Conservation (phyloP, 495 filamentous ascomycete species). For the Clohesyomyces aquaticus region DNA sequence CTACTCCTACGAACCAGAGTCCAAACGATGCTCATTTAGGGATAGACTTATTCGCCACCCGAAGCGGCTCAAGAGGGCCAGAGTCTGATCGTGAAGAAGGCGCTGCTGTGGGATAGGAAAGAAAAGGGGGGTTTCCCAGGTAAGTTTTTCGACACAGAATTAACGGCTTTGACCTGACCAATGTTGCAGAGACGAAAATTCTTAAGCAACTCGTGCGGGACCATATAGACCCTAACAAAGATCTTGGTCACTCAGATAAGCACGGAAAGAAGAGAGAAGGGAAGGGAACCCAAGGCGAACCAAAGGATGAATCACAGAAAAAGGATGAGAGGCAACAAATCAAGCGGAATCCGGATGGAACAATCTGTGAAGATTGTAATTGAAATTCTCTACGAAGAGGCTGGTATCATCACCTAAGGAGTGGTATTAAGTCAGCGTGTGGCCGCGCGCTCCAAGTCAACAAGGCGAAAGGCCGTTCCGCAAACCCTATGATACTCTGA, state of each 20-base stretch:
- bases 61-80: conserved; percentile 4
- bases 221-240: conserved; percentile 72
- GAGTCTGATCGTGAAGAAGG: conserved; percentile 48
- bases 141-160: conserved; percentile 48
- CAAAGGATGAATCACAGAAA: neutral
- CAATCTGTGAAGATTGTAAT: conserved; percentile 33
- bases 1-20: neutral
- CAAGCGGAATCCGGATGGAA: conserved; percentile 33
- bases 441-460: neutral
- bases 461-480: neutral
- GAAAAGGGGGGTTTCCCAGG: conserved; percentile 86
- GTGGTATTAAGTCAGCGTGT: neutral
- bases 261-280: conserved; percentile 36
- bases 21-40: neutral
- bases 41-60: conserved; percentile 11
- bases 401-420: no score
- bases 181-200: conserved; percentile 70
- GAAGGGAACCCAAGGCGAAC: neutral
- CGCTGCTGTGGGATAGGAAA: conserved; percentile 86
- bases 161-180: conserved; percentile 11
- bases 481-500: neutral
- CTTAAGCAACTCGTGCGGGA: conserved; percentile 90
- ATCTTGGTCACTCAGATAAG: conserved; percentile 71
- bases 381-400: conserved; percentile 3
- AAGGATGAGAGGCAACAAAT: conserved; percentile 3